Evolutionary conservation across 129 eudicot genomes (phyloP), one percentile per base, ranked within the genome.

Genomic region (Escallonia rubra): DNA sequence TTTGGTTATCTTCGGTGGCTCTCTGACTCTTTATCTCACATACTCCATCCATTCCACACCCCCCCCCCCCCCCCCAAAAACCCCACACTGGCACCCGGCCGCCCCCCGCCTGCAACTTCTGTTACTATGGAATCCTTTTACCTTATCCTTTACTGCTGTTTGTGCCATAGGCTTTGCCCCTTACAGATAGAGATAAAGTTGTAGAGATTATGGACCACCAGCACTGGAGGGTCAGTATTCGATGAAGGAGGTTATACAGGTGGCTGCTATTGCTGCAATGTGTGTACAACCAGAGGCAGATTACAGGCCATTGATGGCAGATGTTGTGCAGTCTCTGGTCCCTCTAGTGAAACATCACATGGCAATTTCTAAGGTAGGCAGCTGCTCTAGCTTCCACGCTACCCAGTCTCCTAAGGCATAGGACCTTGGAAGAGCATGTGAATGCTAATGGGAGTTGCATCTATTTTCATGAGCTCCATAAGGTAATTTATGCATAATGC

Each of bases 271-370:
- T 69, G 86, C 86, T n/a, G 82, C 82, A 3, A 81, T 81, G 86
- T 81, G 86, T 14, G 74, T 81, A 13, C 86, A 81, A 46, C 69
- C 82, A 38, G 82, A 81, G 80, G 86, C 86, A 2, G 82, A 77
- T 61, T 81, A 81, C 71, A 58, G 82, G 69, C 82, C 86, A 13
- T 66, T 88, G 62, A 92, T 92, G 96, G 90, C 98, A 1, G 96
- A 92, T 68, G 98, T 92, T 16, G 96, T 92, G 49, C 98, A 92
- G 77, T 92, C 98, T 3, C 70, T 92, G 45, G 91, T 84, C 13
- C 96, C 96, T 42, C 71, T 92, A 57, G 96, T 92, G 74, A 92
- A 88, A 61, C 80, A 68, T 57, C 87, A 80, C 41, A 66, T 73
- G 74, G 73, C 59, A 39, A 43, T 82, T 55, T 67, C 85, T 10